Evolutionary conservation across 176 grass and related monocot genomes (phyloP).

Genomic region (Oryza brachyantha): DNA sequence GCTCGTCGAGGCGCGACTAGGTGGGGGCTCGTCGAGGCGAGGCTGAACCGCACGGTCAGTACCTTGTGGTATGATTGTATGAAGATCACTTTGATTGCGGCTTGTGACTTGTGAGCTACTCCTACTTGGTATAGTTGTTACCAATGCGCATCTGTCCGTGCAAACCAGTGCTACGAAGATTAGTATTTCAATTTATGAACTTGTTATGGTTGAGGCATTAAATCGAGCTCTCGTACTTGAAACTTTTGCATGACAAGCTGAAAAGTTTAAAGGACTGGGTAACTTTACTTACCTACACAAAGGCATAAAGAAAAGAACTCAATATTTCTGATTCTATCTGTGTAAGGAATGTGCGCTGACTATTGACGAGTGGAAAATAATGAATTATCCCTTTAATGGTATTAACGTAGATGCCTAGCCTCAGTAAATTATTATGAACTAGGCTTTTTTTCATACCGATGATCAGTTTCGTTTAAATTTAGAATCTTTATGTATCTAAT

Average conservation of each 20-base stretch:
- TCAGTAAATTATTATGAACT: neutral
- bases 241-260: neutral
- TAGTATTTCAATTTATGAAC: neutral
- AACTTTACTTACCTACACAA: neutral
- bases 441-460: neutral
- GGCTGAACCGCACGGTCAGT: conserved; percentile 50
- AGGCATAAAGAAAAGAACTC: conserved; percentile 18
- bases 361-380: neutral
- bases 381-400: neutral
- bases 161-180: too few relatives aligned
- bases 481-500: neutral
- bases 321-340: conserved; percentile 23
- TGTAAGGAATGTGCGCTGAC: neutral
- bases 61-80: neutral
- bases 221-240: neutral
- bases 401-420: neutral
- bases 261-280: neutral
- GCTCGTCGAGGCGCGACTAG: neutral
- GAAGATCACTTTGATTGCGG: neutral
- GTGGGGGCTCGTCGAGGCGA: conserved; percentile 25
- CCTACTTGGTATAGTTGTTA: too few relatives aligned
- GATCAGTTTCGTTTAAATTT: neutral
- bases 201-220: neutral
- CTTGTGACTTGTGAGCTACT: too few relatives aligned
- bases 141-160: neutral